Evolutionary conservation across 192 early-diverging fungal genomes (phyloP), one percentile per base, ranked within the genome.

Genomic region (Coemansia sp.): DNA sequence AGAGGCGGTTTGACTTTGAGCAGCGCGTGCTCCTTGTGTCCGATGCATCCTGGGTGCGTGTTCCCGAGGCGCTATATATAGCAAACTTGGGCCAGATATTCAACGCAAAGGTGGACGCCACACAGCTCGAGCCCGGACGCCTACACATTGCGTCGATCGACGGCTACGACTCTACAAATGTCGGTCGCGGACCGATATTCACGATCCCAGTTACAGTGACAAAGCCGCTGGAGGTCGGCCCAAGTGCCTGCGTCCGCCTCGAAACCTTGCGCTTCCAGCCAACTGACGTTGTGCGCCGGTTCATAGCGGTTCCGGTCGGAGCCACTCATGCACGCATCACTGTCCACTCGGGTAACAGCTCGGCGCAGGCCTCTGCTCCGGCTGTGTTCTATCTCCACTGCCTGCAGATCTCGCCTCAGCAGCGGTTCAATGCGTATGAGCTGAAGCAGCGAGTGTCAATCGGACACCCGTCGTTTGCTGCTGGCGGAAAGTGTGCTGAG

Each of bases 171-270:
- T 87, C 92, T 14, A 67, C 76, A 25, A 79, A 84, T 61, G 79
- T 83, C 32, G 87, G 84, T 25, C 89, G 86, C 40, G 94, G 93
- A 7, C 89, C 90, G 9, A 74, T 97, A 5, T 96, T 96, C 83
- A 79, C 79, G 54, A 75, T 99, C 43, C 96, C 96, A 14, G 83
- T 99, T 17, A 94, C 92, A 9, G 90, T 98, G 19, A 87, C 88
- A 64, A 97, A 95, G 78, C 93, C 94, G 22, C 46, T 74, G 9
- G 67, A 59, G 14, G 75, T 86, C 32, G 75, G 71, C 33, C 69
- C 68, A 13, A 82, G 83, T 1, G 81, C 84, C 13, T 79, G 70
- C 42, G 61, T 87, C 40, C 66, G 70, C 22, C 92, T 88, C 64
- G 63, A 83, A 19, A 69, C 77, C 10, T 61, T 93, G 38, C 73